phyloP scores from a whole-genome alignment of 345 rosid genomes.

The Barbarea vulgaris region DNA sequence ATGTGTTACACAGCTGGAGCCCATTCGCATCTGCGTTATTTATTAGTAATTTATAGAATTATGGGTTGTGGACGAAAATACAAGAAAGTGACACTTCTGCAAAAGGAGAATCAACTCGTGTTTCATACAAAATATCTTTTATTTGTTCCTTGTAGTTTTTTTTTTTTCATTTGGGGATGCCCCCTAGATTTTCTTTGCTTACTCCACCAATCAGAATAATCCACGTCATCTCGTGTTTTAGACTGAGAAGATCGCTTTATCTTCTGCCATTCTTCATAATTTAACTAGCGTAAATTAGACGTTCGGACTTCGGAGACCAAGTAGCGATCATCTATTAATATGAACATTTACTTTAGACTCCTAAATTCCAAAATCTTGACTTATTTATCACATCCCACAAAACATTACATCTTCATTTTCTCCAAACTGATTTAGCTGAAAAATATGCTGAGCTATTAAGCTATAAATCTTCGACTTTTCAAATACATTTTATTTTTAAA shows the following conservation, averaged over 20 bases:
- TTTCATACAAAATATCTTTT: slow-evolving; percentile 33
- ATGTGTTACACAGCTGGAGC: slow-evolving; percentile 46
- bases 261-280: neutral
- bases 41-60: neutral
- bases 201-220: slow-evolving; percentile 9
- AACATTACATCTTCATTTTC: too few species aligned
- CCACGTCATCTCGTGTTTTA: slow-evolving; percentile 22
- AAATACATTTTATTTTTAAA: too few species aligned
- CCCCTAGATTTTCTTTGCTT: slow-evolving; percentile 31
- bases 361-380: neutral
- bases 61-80: slow-evolving; percentile 29
- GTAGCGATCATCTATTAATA: neutral
- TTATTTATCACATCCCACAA: neutral
- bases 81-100: slow-evolving; percentile 40
- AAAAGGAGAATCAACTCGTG: slow-evolving; percentile 35
- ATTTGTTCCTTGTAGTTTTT: neutral
- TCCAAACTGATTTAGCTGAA: neutral
- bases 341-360: neutral
- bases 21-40: slow-evolving; percentile 23
- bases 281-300: neutral
- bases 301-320: neutral
- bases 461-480: neutral
- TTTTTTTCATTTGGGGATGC: slow-evolving; percentile 15
- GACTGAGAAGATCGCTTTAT: slow-evolving; percentile 18
- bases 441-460: neutral